Evolutionary conservation across 2,329 filamentous ascomycete genomes (phyloP), one percentile per base, ranked within the genome.

Genomic region (Fusarium sp.): DNA sequence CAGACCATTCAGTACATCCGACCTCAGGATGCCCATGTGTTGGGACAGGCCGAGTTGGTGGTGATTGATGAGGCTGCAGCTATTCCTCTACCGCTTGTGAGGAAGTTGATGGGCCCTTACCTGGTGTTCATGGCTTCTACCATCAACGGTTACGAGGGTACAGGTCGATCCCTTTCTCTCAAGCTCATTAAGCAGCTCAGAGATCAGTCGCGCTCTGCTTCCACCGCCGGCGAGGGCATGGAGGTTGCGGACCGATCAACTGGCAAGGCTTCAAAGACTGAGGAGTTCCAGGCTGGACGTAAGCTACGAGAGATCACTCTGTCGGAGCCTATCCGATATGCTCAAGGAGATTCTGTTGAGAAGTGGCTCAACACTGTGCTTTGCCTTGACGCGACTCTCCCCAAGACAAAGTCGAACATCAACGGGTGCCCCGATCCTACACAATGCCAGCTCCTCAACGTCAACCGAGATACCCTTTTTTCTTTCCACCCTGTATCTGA

Each of bases 1-100:
- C 96, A 99, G 81, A 98, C 96, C 0, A 99, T 99, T 49, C 96
- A 99, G 80, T 99, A 99, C 78, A 98, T 99, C 71, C 92, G 97
- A 72, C 97, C 96, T 0, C 94, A 99, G 80, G 96, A 99, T 81
- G 91, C 95, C 3, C 95, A 99, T 78, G 94, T 97, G 20, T 85
- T 99, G 4, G 96, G 96, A 26, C 96, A 99, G 79, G 96, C 96
- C 6, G 96, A 99, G 79, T 82, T 99, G 39, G 84, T 99, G 13
- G 95, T 99, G 10, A 98, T 99, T 68, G 96, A 99, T 80, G 96
- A 99, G 81, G 96, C 96, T 17, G 96, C 96, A 14, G 97, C 97
- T 3, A 99, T 99, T 67, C 96, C 97, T 14, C 82, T 99, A 13
- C 96, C 96, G 1, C 84, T 98, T 4, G 96, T 99, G 9, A 88